These are phyloP conservation scores for Trametes versicolor DNA, from an alignment of 1,284 basidiomycete genomes.

Conservation along the genomic window DNA sequence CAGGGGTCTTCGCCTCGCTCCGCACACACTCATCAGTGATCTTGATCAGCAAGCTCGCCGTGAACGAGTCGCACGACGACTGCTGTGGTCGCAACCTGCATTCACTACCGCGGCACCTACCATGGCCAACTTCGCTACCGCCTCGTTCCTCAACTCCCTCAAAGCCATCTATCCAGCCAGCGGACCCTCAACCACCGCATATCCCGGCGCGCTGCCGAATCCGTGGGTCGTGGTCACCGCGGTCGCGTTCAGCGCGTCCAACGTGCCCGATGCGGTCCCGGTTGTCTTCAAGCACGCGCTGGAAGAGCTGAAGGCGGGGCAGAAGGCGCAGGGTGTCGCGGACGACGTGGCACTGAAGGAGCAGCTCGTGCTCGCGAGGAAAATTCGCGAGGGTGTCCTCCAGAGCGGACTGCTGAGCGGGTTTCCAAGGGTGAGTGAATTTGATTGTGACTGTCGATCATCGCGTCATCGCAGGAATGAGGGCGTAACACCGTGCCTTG, in stretches of 20 bases:
- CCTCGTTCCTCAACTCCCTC: conserved; percentile 27
- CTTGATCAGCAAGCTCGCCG: too few species aligned
- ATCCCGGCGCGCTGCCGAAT: conserved; percentile 42
- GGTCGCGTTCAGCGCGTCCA: conserved; percentile 63
- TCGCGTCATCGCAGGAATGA: neutral
- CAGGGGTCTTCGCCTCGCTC: too few species aligned
- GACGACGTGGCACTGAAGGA: conserved; percentile 44
- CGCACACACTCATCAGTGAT: too few species aligned
- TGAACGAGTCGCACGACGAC: neutral
- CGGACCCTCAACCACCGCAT: conserved; percentile 24
- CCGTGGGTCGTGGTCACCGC: conserved; percentile 68
- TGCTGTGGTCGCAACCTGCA: neutral
- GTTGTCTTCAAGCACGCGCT: conserved; percentile 59
- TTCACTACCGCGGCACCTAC: neutral
- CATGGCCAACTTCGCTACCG: conserved; percentile 40
- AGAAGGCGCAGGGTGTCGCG: conserved; percentile 36
- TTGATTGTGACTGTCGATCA: neutral
- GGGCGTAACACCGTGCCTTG: too few species aligned
- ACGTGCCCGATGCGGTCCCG: conserved; percentile 64
- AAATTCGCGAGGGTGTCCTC: conserved; percentile 64
- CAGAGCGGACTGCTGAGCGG: conserved; percentile 64
- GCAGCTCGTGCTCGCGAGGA: conserved; percentile 53
- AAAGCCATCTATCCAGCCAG: conserved; percentile 40
- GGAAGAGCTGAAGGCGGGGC: conserved; percentile 47
- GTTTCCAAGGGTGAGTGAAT: conserved; percentile 54